These are phyloP conservation scores for Fusarium succisae DNA, from an alignment of 2,329 filamentous ascomycete genomes.

Conservation along the genomic window DNA sequence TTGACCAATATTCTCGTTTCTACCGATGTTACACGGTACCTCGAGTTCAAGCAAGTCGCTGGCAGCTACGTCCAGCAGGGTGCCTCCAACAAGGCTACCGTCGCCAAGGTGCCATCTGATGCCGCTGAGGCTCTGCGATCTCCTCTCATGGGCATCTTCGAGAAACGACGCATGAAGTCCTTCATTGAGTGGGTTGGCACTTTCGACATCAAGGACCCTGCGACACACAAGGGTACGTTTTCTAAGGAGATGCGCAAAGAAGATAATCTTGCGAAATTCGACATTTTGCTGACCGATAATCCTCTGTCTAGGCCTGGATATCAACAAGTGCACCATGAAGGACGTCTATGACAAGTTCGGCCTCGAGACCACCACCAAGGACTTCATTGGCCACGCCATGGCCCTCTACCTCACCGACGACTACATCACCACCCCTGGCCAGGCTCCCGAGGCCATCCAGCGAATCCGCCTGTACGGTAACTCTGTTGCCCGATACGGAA, in stretches of 20 bases:
- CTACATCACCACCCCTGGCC: slow-evolving; percentile 79
- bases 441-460: slow-evolving; percentile 85
- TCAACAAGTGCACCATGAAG: slow-evolving; percentile 87
- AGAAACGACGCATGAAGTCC: slow-evolving; percentile 96
- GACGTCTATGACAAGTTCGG: slow-evolving; percentile 99
- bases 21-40: slow-evolving; percentile 88
- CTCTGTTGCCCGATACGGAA: slow-evolving; percentile 96
- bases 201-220: slow-evolving; percentile 82
- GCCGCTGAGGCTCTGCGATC: slow-evolving; percentile 90
- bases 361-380: slow-evolving; percentile 86
- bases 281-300: slow-evolving; percentile 21
- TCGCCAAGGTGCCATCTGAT: slow-evolving; percentile 97
- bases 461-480: slow-evolving; percentile 97
- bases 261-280: not conserved
- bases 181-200: slow-evolving; percentile 96
- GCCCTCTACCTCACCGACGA: slow-evolving; percentile 91
- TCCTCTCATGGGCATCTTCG: slow-evolving; percentile 95
- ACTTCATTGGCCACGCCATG: slow-evolving; percentile 99
- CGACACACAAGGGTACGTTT: slow-evolving; percentile 85
- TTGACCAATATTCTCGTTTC: slow-evolving; percentile 98
- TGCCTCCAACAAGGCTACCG: slow-evolving; percentile 80
- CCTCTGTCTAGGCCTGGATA: slow-evolving; percentile 72
- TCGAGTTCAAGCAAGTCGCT: slow-evolving; percentile 93
- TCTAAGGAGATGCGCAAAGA: not conserved
- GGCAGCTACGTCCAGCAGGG: slow-evolving; percentile 97